Evolutionary conservation across 2,329 filamentous ascomycete genomes (phyloP).

Genomic region (Eurotiales sp.): DNA sequence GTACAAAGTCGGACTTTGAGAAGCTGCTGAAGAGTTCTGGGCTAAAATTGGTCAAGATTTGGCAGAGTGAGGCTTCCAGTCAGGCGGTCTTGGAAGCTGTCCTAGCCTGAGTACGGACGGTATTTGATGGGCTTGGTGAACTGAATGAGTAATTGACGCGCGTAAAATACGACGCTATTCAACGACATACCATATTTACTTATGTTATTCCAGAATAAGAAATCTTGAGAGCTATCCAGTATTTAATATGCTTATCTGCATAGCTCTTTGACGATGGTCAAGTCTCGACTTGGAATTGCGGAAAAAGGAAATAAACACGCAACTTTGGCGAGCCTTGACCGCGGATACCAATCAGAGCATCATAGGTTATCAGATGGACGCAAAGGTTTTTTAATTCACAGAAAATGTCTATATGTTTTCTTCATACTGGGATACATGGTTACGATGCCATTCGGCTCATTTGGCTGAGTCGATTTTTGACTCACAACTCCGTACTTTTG

Average conservation of each 20-base stretch:
- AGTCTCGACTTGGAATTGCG: not conserved
- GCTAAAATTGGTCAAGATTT: slow-evolving; percentile 25
- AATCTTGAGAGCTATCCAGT: not conserved
- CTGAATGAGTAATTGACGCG: not conserved
- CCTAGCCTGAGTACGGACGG: slow-evolving; percentile 10
- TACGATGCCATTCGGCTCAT: too few relatives aligned
- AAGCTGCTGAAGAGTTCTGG: slow-evolving; percentile 20
- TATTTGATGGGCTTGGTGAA: not conserved
- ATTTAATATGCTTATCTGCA: not conserved
- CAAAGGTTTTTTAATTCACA: not conserved
- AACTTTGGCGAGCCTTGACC: not conserved
- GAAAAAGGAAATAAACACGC: not conserved
- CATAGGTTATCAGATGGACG: too few relatives aligned
- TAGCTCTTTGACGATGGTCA: not conserved
- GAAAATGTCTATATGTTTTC: too few relatives aligned
- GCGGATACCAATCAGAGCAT: not conserved
- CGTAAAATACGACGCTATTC: not conserved
- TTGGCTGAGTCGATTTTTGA: too few relatives aligned
- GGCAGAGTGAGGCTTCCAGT: slow-evolving; percentile 17
- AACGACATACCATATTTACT: too few relatives aligned
- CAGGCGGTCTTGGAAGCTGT: slow-evolving; percentile 16
- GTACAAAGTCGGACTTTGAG: slow-evolving; percentile 23
- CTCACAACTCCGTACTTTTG: too few relatives aligned
- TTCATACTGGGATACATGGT: too few relatives aligned
- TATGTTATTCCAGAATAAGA: not conserved